These are phyloP conservation scores for Naegleria fowleri DNA, from an alignment of 208 protist species.

Conservation along the genomic window DNA sequence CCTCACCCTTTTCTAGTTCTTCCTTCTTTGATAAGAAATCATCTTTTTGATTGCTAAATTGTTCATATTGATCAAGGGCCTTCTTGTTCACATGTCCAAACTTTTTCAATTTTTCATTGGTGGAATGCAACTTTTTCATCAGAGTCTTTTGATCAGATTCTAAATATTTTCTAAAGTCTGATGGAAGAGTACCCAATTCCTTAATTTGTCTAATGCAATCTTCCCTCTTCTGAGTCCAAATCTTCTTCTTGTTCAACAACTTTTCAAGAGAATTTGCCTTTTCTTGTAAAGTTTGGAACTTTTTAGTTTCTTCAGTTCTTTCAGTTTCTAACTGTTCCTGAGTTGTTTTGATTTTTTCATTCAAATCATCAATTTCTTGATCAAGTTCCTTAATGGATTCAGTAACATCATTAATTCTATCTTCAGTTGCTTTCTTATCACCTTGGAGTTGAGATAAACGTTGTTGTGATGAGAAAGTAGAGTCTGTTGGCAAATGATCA, in stretches of 20 bases:
- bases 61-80: conserved; percentile 92
- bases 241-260: conserved; percentile 41
- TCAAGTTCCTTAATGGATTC: neutral
- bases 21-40: conserved; percentile 67
- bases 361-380: neutral
- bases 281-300: neutral
- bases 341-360: neutral
- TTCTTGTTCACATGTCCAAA: conserved; percentile 96
- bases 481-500: neutral
- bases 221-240: conserved; percentile 54
- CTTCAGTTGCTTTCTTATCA: neutral
- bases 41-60: conserved; percentile 73
- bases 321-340: neutral
- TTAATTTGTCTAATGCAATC: conserved; percentile 77
- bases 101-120: conserved; percentile 71
- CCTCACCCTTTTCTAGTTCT: conserved; percentile 64
- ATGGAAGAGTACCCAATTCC: conserved; percentile 74
- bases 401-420: neutral
- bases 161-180: conserved; percentile 46
- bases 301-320: neutral
- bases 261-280: conserved; percentile 39
- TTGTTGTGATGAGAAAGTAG: neutral
- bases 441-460: neutral
- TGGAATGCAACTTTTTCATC: conserved; percentile 63
- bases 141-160: conserved; percentile 61